Base-by-base conservation (phyloP, 177 flowering plant genomes). In the Vitis hybrid region DNA sequence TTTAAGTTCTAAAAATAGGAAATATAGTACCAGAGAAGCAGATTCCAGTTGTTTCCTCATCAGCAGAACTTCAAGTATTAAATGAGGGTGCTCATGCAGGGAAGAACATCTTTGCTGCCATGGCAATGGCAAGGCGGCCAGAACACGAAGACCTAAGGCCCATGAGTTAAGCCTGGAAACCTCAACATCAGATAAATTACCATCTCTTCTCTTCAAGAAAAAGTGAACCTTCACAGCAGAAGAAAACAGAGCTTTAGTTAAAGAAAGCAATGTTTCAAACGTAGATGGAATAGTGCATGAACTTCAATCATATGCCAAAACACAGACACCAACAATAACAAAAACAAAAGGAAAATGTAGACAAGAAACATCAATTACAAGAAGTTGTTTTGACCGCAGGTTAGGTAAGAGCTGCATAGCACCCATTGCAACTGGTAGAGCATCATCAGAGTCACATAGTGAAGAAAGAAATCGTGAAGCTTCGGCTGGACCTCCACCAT, bases 41-140 rank as follows among this genome's bases (percentile, higher is more conserved):
- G 97, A 94, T 68, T 92, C 90, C 60, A 96, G 85, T 78, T 96
- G 99, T 74, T 96, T 96, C 80, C 97, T 83, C 99, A 96, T 96
- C 76, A 96, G 83, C 67, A 96, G 83, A 75, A 93, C 99, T 78
- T 96, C 99, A 70, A 96, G 64, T 60, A 96, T 93, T 81, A 93
- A 80, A 74, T 89, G 92, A 68, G 99, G 99, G 73, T 93, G 91
- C 75, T 91, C 99, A 82, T 96, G 99, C 67, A 96, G 79, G 3
- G 99, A 84, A 66, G 99, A 96, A 76, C 98, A 96, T 51, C 92
- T 81, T 81, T 96, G 99, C 82, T 93, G 99, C 98, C 98, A 96
- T 73, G 97, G 97, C 75, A 93, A 72, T 60, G 99, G 99, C 83
- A 96, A 84, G 62, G 94, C 86, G 66, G 94, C 91, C 69, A 96